phyloP scores from a whole-genome alignment of 179 eudicot species.

The Drosera spatulata region DNA sequence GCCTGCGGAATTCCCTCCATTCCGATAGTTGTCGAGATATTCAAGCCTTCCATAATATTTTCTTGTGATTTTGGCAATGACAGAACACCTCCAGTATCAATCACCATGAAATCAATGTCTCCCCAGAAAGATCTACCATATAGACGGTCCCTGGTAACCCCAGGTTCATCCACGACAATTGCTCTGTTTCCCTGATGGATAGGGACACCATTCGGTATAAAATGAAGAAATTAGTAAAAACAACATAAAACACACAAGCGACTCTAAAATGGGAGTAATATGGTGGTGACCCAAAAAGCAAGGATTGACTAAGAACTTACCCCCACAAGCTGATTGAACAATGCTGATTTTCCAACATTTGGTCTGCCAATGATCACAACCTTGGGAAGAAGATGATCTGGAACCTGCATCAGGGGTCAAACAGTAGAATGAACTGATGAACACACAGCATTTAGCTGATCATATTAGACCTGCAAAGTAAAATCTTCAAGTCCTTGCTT shows the following conservation, averaged over 20 bases:
- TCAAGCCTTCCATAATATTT: constrained; percentile 66
- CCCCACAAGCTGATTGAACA: constrained; percentile 97
- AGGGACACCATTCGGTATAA: constrained; percentile 1
- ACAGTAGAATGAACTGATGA: too few relatives aligned
- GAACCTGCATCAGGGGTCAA: constrained; percentile 39
- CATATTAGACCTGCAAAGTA: too few relatives aligned
- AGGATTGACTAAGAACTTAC: constrained; percentile 24
- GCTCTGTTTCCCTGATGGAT: constrained; percentile 74
- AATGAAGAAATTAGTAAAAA: neutral
- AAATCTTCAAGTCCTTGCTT: too few relatives aligned
- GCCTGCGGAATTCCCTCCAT: constrained; percentile 97
- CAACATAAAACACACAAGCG: neutral
- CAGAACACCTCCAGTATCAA: constrained; percentile 94
- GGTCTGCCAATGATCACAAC: constrained; percentile 97
- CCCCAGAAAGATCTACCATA: constrained; percentile 98
- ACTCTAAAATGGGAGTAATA: neutral
- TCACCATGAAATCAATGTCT: constrained; percentile 67
- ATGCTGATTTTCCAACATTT: constrained; percentile 97
- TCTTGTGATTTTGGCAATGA: constrained; percentile 63
- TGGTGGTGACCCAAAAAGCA: neutral
- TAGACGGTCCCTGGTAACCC: constrained; percentile 93
- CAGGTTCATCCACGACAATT: constrained; percentile 98
- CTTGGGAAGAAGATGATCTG: constrained; percentile 80
- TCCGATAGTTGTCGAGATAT: constrained; percentile 85
- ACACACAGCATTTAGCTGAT: too few relatives aligned